Conservation (phyloP, 306 rosid species). For the Acacia acuminata region DNA sequence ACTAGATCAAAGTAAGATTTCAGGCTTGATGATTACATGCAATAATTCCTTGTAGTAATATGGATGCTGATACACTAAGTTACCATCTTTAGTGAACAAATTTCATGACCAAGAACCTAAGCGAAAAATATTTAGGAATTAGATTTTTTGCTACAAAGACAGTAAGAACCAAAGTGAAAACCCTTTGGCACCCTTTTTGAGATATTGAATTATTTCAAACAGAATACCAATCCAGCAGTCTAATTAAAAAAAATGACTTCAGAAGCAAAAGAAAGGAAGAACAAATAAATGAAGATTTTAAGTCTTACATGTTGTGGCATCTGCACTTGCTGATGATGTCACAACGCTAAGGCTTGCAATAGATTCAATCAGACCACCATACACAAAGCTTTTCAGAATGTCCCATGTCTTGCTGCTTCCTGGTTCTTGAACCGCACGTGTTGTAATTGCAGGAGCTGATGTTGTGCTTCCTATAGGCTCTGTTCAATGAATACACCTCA, state of each 20-base stretch:
- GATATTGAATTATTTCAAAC: not conserved
- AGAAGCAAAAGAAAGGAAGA: not conserved
- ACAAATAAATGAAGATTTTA: not conserved
- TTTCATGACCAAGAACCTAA: not conserved
- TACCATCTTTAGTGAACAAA: not conserved
- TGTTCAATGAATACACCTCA: slow-evolving; percentile 2
- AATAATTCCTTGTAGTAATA: not conserved
- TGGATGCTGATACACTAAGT: not conserved
- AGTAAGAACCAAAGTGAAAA: not conserved
- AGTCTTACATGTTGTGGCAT: slow-evolving; percentile 37
- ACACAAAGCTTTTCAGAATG: slow-evolving; percentile 69
- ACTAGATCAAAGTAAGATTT: not conserved
- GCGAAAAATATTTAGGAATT: not conserved
- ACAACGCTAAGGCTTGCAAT: slow-evolving; percentile 59
- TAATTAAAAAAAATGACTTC: not conserved
- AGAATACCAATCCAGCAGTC: not conserved
- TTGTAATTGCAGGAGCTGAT: not conserved
- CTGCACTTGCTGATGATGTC: slow-evolving; percentile 48
- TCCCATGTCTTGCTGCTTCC: slow-evolving; percentile 40
- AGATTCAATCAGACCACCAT: slow-evolving; percentile 77
- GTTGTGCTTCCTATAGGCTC: not conserved
- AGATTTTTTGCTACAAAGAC: not conserved
- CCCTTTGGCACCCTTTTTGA: not conserved
- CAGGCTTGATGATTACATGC: not conserved
- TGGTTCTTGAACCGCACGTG: not conserved